Conservation (phyloP, 129 eudicot species). For the Arctium lappa region DNA sequence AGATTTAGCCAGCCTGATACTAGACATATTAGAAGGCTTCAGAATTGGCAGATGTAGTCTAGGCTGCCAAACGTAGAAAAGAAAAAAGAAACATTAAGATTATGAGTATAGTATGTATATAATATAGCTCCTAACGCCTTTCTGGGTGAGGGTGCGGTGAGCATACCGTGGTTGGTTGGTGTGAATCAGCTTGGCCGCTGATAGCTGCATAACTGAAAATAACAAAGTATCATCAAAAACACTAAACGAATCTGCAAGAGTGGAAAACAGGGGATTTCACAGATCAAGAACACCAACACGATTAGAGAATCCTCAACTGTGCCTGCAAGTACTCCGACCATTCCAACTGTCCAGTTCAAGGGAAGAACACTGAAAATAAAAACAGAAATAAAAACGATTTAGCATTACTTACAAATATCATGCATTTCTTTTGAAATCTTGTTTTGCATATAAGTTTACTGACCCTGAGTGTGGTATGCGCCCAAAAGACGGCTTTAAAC, state of each 20-base stretch:
- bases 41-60: slow-evolving; percentile 56
- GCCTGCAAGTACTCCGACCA: slow-evolving; percentile 91
- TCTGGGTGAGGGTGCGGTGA: neutral
- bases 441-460: neutral
- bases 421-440: neutral
- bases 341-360: slow-evolving; percentile 90
- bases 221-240: neutral
- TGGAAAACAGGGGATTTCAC: neutral
- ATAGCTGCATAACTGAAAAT: slow-evolving; percentile 86
- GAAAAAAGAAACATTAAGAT: neutral
- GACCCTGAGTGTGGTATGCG: slow-evolving; percentile 88
- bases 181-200: slow-evolving; percentile 49
- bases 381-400: neutral
- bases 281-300: slow-evolving; percentile 48
- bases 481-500: slow-evolving; percentile 85
- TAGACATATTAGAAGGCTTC: slow-evolving; percentile 40
- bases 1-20: slow-evolving; percentile 74
- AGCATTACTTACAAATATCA: neutral
- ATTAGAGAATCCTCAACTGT: slow-evolving; percentile 92
- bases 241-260: neutral
- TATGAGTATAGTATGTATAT: slow-evolving; percentile 4
- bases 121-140: neutral
- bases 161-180: slow-evolving; percentile 45
- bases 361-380: slow-evolving; percentile 73
- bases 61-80: slow-evolving; percentile 44